Evolutionary conservation across 23 red algal genomes (phyloP), one percentile per base, ranked within the genome.

Genomic region (Gracilaria domingensis): DNA sequence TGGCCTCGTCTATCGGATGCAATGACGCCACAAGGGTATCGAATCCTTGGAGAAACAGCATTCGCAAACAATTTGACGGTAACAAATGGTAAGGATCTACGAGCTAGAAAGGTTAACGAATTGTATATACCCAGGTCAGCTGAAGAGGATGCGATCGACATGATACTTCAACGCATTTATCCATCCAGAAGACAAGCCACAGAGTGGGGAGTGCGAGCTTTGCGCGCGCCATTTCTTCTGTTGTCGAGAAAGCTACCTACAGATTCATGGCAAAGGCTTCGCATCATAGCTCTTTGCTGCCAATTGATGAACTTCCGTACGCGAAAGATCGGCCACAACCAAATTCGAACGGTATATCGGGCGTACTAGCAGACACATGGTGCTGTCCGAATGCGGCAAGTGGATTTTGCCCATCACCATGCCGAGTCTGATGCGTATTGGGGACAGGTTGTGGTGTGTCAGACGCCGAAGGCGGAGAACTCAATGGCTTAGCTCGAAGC

Each of bases 121-220:
- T 42, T 16, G 36, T 70, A 70, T 4, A 35, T 70, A 17, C 65
- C n/a, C 4, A 70, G 18, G 36, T 70, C 65, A 40, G 29, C 53
- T 36, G 62, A 45, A 14, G 3, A 65, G 23, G 64, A 56, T 20
- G 60, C 34, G 4, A 59, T 87, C 7, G 83, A 87, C 42, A 70
- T 73, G 38, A 87, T 87, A 50, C 24, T 87, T 14, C 83, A 74
- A 42, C 36, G 64, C 33, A 62, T 73, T 33, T 55, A 42, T 58
- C 42, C 83, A 2, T 65, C 24, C 9, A 38, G 61, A 74, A 73
- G 64, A 54, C 83, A 75, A 73, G 18, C 62, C 6, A 64, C 60
- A 8, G 83, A 87, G 39, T 49, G 83, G 83, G 83, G 64, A 6
- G 42, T 87, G 34, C 51, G 61, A 2, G 60, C 83, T 26, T 13